Conservation (phyloP, 2,329 filamentous ascomycete species). For the Reticulascus tulasneorum region DNA sequence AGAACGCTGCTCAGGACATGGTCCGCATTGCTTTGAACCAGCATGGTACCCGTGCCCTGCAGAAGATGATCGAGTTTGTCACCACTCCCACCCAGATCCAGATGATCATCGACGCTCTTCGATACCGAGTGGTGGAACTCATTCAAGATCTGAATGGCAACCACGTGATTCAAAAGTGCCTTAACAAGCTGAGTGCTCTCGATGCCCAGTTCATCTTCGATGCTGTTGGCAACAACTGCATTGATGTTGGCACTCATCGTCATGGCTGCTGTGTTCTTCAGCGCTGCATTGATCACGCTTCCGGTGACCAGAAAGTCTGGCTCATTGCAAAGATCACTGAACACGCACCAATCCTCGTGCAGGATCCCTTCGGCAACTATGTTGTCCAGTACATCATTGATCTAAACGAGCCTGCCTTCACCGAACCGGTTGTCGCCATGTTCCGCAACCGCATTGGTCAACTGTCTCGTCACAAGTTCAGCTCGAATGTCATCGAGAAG, state of each 20-base stretch:
- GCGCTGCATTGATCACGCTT: constrained; percentile 95
- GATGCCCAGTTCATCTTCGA: constrained; percentile 97
- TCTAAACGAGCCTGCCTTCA: constrained; percentile 81
- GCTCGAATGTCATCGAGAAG: constrained; percentile 98
- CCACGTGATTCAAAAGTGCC: constrained; percentile 97
- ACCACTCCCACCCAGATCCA: constrained; percentile 79
- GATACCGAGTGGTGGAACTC: constrained; percentile 81
- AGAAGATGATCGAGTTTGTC: constrained; percentile 99
- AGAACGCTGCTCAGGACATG: constrained; percentile 83
- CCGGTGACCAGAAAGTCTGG: constrained; percentile 81
- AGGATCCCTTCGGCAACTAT: constrained; percentile 98
- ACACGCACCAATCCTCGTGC: constrained; percentile 83
- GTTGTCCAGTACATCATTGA: constrained; percentile 99
- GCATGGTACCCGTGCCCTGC: constrained; percentile 90
- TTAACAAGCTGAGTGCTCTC: constrained; percentile 82
- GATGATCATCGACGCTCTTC: constrained; percentile 81
- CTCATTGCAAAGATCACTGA: constrained; percentile 83
- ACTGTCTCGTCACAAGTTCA: constrained; percentile 95
- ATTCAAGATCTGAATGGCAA: constrained; percentile 98
- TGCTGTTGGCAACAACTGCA: constrained; percentile 80
- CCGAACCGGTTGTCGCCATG: constrained; percentile 77
- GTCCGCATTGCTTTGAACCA: constrained; percentile 94
- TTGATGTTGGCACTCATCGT: constrained; percentile 91
- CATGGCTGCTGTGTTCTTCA: constrained; percentile 98
- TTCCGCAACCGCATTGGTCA: constrained; percentile 70